phyloP scores from a whole-genome alignment of 306 rosid species.

The Vigna nakashimae region DNA sequence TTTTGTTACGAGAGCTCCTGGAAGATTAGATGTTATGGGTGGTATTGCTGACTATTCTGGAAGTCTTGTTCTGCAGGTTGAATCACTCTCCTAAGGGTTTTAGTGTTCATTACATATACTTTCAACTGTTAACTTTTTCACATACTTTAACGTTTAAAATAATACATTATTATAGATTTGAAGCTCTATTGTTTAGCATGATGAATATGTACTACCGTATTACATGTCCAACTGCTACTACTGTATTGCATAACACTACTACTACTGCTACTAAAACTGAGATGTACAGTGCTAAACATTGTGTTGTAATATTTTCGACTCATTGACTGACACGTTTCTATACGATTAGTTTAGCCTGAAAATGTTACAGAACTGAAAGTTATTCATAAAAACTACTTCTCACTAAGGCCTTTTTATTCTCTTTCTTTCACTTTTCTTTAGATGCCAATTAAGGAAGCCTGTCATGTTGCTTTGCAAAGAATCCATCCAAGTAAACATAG shows the following conservation, averaged over 20 bases:
- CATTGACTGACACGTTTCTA: slow-evolving; percentile 1
- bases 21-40: slow-evolving; percentile 98
- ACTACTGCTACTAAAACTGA: not conserved
- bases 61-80: slow-evolving; percentile 96
- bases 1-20: slow-evolving; percentile 96
- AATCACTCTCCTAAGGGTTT: slow-evolving; percentile 27
- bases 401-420: slow-evolving; percentile 18
- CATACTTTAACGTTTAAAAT: slow-evolving; percentile 11
- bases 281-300: slow-evolving; percentile 14
- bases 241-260: not conserved
- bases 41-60: slow-evolving; percentile 99
- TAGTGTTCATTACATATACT: slow-evolving; percentile 33
- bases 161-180: slow-evolving; percentile 4
- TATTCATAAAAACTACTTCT: slow-evolving; percentile 35
- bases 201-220: not conserved
- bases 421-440: slow-evolving; percentile 42
- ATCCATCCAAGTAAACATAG: slow-evolving; percentile 82
- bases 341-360: slow-evolving; percentile 7
- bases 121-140: slow-evolving; percentile 20
- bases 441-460: slow-evolving; percentile 99
- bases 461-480: slow-evolving; percentile 90
- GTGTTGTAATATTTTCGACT: too few species aligned
- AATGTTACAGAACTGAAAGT: slow-evolving; percentile 4
- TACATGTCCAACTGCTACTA: not conserved
- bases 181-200: not conserved